Evolutionary conservation across 73 alveolate species (phyloP).

Genomic region (Loxodes magnus): DNA sequence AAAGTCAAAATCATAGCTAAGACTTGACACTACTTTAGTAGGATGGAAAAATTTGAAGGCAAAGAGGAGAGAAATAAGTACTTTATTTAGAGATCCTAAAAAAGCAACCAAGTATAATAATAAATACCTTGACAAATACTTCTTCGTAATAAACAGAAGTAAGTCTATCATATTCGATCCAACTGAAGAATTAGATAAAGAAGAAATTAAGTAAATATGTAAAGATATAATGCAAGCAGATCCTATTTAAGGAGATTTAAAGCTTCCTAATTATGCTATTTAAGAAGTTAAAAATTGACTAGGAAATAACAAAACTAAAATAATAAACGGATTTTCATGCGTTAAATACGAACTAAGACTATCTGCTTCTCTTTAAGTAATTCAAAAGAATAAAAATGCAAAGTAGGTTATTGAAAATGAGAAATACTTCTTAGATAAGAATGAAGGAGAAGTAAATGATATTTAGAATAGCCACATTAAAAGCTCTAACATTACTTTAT

Average conservation of each 20-base stretch:
- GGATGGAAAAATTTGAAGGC: conserved; percentile 45
- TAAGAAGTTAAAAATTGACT: conserved; percentile 1
- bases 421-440: not conserved
- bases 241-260: conserved; percentile 35
- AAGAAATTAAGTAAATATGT: conserved; percentile 59
- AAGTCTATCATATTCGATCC: conserved; percentile 47
- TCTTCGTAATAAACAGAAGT: conserved; percentile 41
- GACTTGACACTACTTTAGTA: conserved; percentile 70
- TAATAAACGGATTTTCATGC: conserved; percentile 10
- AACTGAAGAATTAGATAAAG: conserved; percentile 68
- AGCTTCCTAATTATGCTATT: conserved; percentile 2
- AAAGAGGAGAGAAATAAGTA: conserved; percentile 59
- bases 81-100: conserved; percentile 35
- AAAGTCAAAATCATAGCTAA: conserved; percentile 50
- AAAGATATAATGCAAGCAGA: conserved; percentile 69
- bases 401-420: conserved; percentile 17
- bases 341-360: conserved; percentile 39
- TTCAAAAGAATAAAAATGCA: not conserved
- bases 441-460: not conserved
- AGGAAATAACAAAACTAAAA: not conserved
- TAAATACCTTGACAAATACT: conserved; percentile 28
- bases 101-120: conserved; percentile 25
- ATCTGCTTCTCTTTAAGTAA: not conserved
- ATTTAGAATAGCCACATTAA: conserved; percentile 17
- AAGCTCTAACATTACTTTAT: conserved; percentile 26